Base-by-base conservation (phyloP, 257 asterid species). In the Petrea volubilis region DNA sequence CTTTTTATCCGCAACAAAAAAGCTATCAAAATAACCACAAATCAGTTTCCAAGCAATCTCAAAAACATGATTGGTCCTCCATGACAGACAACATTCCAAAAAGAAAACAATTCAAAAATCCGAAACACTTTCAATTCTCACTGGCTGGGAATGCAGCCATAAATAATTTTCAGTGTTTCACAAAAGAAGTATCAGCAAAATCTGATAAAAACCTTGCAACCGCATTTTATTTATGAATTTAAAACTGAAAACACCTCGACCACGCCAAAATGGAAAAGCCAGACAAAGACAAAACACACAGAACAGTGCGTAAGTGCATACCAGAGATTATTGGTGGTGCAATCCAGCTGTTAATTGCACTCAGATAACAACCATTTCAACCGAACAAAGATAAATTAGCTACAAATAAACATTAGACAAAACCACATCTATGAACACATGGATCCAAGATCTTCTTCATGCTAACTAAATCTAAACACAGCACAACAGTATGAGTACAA, bases 221-320 rank as follows among this genome's bases (percentile, higher is more conserved):
- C 10, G 47, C 66, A 61, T 15, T 20, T 31, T 52, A 55, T 11
- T 13, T 14, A 47, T n/a, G 24, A 47, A 17, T 13, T 41, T 34
- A n/a, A n/a, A n/a, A 33, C 38, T 15, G 8, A 47, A 50, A 40
- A 49, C 18, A 51, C 10, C 52, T 33, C 1, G 24, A 29, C 2
- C 2, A 40, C 25, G 44, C 71, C n/a, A 12, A 33, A 40, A 71
- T 21, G 52, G 59, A 60, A 55, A 41, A 25, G 49, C 31, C 23
- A 14, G 15, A 34, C 31, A 14, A 28, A 34, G 6, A 62, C 12
- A 14, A 28, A 58, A 58, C 74, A 59, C 17, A 50, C 33, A 6
- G 33, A 79, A 34, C 70, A 58, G 60, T 68, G 67, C 36, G 25
- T 23, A 46, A 17, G 17, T 47, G 68, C 52, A 60, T 36, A 47